These are phyloP conservation scores for Centella asiatica DNA, from an alignment of 129 eudicot genomes.

Conservation along the genomic window DNA sequence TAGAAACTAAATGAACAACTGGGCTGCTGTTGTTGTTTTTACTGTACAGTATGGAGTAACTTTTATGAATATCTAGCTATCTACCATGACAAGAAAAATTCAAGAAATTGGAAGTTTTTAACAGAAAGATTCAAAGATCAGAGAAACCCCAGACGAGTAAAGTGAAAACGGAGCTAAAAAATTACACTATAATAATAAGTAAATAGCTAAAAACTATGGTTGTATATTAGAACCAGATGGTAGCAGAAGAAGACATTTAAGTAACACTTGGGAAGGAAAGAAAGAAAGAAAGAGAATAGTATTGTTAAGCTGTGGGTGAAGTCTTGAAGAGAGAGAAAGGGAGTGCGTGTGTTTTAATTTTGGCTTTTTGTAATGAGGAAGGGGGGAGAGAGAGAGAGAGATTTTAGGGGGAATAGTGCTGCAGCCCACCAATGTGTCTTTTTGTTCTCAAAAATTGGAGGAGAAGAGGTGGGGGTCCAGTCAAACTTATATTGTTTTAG, in stretches of 20 bases:
- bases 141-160: too few species aligned
- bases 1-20: slow-evolving; percentile 4
- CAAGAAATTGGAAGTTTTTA: background rate
- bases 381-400: background rate
- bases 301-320: background rate
- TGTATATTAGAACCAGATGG: background rate
- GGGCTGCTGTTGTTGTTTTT: background rate
- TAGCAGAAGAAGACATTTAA: background rate
- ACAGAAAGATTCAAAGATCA: too few species aligned
- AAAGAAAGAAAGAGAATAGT: background rate
- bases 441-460: slow-evolving; percentile 3
- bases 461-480: slow-evolving; percentile 23
- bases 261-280: background rate
- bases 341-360: slow-evolving; percentile 21
- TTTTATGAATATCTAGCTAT: background rate
- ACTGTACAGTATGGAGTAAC: background rate
- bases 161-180: too few species aligned
- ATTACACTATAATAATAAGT: background rate
- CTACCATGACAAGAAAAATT: background rate
- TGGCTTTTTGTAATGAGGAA: slow-evolving; percentile 3
- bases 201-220: background rate
- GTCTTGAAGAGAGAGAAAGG: background rate
- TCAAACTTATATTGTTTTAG: slow-evolving; percentile 32
- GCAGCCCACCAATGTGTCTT: background rate
- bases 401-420: background rate